phyloP scores from a whole-genome alignment of 345 rosid genomes.

The Barbarea vulgaris region DNA sequence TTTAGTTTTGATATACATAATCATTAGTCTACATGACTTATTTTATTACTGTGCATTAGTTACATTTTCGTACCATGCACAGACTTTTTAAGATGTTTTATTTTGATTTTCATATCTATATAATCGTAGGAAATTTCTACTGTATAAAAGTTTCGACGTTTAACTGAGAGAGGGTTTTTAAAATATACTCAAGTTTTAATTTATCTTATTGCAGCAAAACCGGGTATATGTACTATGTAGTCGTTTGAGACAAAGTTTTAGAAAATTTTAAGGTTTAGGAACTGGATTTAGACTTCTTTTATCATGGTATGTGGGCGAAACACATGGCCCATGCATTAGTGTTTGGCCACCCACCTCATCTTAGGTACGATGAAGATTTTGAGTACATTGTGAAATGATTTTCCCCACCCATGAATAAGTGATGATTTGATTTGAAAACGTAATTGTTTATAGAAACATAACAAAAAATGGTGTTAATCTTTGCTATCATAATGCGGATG shows the following conservation, averaged over 20 bases:
- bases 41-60: background rate
- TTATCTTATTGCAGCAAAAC: too few relatives aligned
- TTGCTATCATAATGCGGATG: too few relatives aligned
- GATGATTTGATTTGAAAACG: background rate
- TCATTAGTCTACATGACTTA: background rate
- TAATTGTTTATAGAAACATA: background rate
- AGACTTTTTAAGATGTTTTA: background rate
- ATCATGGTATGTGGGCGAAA: too few relatives aligned
- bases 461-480: background rate
- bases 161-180: background rate
- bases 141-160: background rate
- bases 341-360: too few relatives aligned
- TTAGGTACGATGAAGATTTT: background rate
- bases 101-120: background rate
- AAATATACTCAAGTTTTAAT: background rate
- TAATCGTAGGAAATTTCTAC: background rate
- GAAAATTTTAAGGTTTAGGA: too few relatives aligned
- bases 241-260: too few relatives aligned
- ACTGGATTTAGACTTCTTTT: too few relatives aligned
- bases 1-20: slow-evolving; percentile 2
- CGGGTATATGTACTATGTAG: too few relatives aligned
- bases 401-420: background rate
- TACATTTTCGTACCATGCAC: background rate
- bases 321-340: too few relatives aligned
- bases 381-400: background rate